Evolutionary conservation across 2,329 filamentous ascomycete species (phyloP).

Genomic region (Colletotrichum gloeosporioides): DNA sequence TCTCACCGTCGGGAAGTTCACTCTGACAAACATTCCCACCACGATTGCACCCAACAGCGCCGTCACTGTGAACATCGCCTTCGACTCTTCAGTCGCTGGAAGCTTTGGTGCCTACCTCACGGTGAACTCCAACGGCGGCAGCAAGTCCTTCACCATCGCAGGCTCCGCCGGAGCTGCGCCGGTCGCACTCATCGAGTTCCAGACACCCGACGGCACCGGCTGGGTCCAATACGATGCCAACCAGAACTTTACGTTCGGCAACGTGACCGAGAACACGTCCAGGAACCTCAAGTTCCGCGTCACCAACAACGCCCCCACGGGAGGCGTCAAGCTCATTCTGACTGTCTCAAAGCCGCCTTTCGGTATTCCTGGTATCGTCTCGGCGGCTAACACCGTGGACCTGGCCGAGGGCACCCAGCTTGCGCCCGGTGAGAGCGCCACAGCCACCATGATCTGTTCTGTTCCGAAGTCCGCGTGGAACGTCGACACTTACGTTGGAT

Average conservation of each 20-base stretch:
- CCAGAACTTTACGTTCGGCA: constrained; percentile 58
- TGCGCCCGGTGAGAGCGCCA: constrained; percentile 52
- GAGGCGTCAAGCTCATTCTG: constrained; percentile 53
- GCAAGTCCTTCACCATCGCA: constrained; percentile 50
- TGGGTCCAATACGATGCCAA: constrained; percentile 54
- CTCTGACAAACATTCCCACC: constrained; percentile 49
- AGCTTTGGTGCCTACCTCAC: constrained; percentile 55
- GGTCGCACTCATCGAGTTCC: constrained; percentile 58
- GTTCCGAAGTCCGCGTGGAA: constrained; percentile 65
- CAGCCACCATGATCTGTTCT: constrained; percentile 58
- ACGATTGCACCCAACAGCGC: constrained; percentile 45
- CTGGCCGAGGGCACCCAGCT: constrained; percentile 62
- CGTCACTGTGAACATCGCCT: constrained; percentile 48
- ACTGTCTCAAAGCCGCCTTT: constrained; percentile 68
- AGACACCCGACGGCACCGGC: constrained; percentile 51
- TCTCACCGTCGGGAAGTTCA: constrained; percentile 52
- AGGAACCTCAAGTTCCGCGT: constrained; percentile 55
- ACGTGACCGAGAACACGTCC: constrained; percentile 57
- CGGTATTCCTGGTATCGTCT: constrained; percentile 57
- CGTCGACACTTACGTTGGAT: constrained; percentile 51
- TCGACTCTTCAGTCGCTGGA: constrained; percentile 50
- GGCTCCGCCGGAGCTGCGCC: constrained; percentile 56
- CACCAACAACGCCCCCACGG: constrained; percentile 53
- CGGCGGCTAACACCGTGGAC: constrained; percentile 60
- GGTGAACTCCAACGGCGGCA: constrained; percentile 55